Evolutionary conservation across 1,284 basidiomycete species (phyloP).

Genomic region (Caloboletus inedulis): DNA sequence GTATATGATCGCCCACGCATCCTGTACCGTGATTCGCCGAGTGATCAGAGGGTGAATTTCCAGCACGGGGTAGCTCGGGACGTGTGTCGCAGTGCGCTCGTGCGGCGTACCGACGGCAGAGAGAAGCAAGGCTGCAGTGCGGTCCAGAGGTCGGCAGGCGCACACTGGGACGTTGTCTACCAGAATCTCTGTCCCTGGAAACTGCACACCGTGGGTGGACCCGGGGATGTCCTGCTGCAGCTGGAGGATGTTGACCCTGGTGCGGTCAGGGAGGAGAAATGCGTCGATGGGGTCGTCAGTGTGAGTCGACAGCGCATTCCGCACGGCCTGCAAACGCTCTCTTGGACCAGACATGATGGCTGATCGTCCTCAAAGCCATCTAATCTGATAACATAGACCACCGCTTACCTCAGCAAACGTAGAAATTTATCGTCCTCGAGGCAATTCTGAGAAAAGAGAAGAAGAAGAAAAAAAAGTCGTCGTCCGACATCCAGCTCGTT

Average conservation of each 20-base stretch:
- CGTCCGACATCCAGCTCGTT: not conserved
- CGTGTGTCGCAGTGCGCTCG: conserved; percentile 29
- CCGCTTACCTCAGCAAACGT: conserved; percentile 15
- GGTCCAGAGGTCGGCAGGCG: conserved; percentile 9
- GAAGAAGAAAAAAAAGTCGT: not conserved
- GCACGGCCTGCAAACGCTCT: conserved; percentile 16
- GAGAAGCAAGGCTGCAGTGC: conserved; percentile 21
- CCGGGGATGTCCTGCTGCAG: not conserved
- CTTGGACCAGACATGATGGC: conserved; percentile 8
- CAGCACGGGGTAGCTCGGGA: conserved; percentile 33
- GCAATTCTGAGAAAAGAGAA: too few relatives aligned
- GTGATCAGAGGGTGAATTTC: conserved; percentile 19
- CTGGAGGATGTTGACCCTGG: conserved; percentile 5
- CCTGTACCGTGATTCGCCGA: conserved; percentile 17
- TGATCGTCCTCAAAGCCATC: not conserved
- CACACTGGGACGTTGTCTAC: conserved; percentile 15
- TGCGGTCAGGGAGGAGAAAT: conserved; percentile 20
- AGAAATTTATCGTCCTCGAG: not conserved
- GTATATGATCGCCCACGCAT: conserved; percentile 34
- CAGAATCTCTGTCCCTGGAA: not conserved
- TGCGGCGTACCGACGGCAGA: conserved; percentile 33
- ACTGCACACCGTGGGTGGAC: not conserved
- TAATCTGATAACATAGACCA: conserved; percentile 15
- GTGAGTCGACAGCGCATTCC: conserved; percentile 3
- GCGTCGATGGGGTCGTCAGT: not conserved